Conservation (phyloP, 345 rosid genomes). For the Euphorbia tirucalli region DNA sequence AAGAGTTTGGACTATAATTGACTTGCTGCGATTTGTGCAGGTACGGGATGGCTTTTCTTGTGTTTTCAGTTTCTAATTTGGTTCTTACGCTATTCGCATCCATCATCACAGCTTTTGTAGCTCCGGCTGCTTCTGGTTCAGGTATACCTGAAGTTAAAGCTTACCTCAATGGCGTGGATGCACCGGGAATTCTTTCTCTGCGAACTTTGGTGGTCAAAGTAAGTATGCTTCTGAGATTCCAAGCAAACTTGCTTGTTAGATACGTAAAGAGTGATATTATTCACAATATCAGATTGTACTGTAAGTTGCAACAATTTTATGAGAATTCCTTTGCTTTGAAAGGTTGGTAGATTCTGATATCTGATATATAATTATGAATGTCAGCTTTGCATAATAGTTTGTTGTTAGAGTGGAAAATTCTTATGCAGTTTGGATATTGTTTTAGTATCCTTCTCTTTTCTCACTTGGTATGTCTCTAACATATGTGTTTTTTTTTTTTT, state of each 20-base stretch:
- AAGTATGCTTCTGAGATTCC: not conserved
- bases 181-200: conserved; percentile 69
- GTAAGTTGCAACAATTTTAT: not conserved
- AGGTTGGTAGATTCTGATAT: not conserved
- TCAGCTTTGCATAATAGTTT: not conserved
- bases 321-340: not conserved
- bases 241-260: not conserved
- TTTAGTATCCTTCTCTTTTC: not conserved
- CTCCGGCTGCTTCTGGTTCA: conserved; percentile 93
- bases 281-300: not conserved
- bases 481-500: too few relatives aligned
- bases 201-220: conserved; percentile 79
- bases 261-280: not conserved
- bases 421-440: not conserved
- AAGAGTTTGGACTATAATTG: not conserved
- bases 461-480: not conserved
- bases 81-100: conserved; percentile 68
- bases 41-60: conserved; percentile 62
- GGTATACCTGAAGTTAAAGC: conserved; percentile 98
- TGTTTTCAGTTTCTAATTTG: conserved; percentile 64
- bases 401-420: not conserved
- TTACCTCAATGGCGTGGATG: conserved; percentile 92
- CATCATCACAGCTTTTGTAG: conserved; percentile 55
- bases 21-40: conserved; percentile 31
- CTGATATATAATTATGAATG: not conserved